Evolutionary conservation across 2,329 filamentous ascomycete species (phyloP).

Genomic region (Nemania sp.): DNA sequence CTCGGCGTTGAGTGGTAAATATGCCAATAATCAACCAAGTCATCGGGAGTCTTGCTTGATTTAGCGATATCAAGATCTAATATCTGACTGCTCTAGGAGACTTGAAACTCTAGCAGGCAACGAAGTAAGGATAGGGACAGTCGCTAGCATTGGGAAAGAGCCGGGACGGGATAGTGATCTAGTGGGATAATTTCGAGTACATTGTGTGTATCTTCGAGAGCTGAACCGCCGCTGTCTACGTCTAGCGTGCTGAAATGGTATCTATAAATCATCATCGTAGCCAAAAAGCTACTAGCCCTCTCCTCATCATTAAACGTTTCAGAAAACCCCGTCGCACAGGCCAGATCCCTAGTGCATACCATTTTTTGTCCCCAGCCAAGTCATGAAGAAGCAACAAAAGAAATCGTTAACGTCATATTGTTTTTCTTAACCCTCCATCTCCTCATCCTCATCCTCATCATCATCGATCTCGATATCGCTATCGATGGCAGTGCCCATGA

Average conservation of each 20-base stretch:
- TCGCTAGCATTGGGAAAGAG: background rate
- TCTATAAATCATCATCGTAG: slow-evolving; percentile 29
- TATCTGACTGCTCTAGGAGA: no score
- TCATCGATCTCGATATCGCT: slow-evolving; percentile 35
- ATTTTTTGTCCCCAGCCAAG: slow-evolving; percentile 23
- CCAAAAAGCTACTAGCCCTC: slow-evolving; percentile 16
- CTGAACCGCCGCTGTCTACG: slow-evolving; percentile 4
- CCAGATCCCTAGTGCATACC: no score
- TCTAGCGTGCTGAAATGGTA: slow-evolving; percentile 28
- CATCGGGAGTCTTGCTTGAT: background rate
- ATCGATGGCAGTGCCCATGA: slow-evolving; percentile 34
- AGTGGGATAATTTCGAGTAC: slow-evolving; percentile 10
- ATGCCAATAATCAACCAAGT: background rate
- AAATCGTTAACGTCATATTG: slow-evolving; percentile 15
- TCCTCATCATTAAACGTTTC: slow-evolving; percentile 22
- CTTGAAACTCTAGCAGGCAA: background rate
- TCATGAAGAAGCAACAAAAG: slow-evolving; percentile 18
- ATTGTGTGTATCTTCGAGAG: slow-evolving; percentile 15
- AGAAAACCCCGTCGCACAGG: slow-evolving; percentile 10
- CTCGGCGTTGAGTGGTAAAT: slow-evolving; percentile 47
- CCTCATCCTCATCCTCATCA: slow-evolving; percentile 36
- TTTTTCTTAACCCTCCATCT: slow-evolving; percentile 35
- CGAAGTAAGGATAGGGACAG: background rate
- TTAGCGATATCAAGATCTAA: background rate
- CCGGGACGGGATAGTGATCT: background rate